Conservation (phyloP, 1,139 yeast species). For the Suhomyces panamericanus region DNA sequence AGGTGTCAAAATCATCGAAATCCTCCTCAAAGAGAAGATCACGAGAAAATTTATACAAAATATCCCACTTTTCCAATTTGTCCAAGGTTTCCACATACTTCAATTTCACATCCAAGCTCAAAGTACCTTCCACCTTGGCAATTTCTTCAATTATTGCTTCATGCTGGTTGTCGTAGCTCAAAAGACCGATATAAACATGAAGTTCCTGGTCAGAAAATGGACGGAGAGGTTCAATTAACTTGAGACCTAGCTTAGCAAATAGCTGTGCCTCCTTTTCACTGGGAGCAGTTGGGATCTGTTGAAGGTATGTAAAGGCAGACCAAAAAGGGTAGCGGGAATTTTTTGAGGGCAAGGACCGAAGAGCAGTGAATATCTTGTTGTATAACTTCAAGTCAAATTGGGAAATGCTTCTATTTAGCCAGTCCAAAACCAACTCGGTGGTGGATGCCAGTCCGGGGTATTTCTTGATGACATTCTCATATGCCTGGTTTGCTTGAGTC, state of each 20-base stretch:
- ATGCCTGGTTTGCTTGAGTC: slow-evolving; percentile 43
- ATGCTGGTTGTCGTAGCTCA: slow-evolving; percentile 32
- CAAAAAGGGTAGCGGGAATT: slow-evolving; percentile 13
- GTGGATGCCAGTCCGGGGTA: slow-evolving; percentile 38
- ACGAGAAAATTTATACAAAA: slow-evolving; percentile 34
- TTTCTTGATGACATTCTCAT: slow-evolving; percentile 57
- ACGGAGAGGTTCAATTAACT: slow-evolving; percentile 41
- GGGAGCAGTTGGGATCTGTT: slow-evolving; percentile 7
- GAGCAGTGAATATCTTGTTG: slow-evolving; percentile 15
- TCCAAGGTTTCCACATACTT: slow-evolving; percentile 49
- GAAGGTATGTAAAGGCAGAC: slow-evolving; percentile 17
- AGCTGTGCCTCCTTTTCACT: slow-evolving; percentile 42
- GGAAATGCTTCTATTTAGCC: slow-evolving; percentile 49
- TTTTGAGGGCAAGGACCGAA: slow-evolving; percentile 9
- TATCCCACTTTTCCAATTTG: slow-evolving; percentile 39
- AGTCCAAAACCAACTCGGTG: slow-evolving; percentile 36
- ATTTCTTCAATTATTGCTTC: slow-evolving; percentile 33
- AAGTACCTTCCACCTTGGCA: slow-evolving; percentile 29
- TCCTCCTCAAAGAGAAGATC: slow-evolving; percentile 41
- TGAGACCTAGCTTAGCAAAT: slow-evolving; percentile 57
- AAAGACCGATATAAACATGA: slow-evolving; percentile 52
- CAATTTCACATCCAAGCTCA: slow-evolving; percentile 59
- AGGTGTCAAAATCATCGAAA: slow-evolving; percentile 61
- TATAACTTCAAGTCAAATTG: slow-evolving; percentile 28
- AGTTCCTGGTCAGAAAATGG: slow-evolving; percentile 53